Evolutionary conservation across 306 rosid genomes (phyloP).

Genomic region (Sophora flavescens): DNA sequence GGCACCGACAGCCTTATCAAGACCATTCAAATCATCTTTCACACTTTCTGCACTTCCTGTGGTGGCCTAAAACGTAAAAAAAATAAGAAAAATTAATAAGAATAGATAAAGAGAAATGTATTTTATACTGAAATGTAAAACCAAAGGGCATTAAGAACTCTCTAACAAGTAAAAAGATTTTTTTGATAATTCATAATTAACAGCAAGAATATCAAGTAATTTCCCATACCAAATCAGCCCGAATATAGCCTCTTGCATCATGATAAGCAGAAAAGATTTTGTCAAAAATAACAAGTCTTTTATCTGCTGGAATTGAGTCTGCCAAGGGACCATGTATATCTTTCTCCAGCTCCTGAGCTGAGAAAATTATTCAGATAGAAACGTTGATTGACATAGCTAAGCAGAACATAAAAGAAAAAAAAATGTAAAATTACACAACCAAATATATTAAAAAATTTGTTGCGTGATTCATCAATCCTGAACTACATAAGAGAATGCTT

Average conservation of each 20-base stretch:
- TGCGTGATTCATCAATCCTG: conserved; percentile 13
- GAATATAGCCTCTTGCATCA: conserved; percentile 93
- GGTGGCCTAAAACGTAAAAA: conserved; percentile 66
- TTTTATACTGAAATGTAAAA: conserved; percentile 22
- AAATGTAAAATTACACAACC: conserved; percentile 31
- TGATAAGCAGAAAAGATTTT: conserved; percentile 90
- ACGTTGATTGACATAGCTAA: conserved; percentile 38
- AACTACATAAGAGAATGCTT: conserved; percentile 10
- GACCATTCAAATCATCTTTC: conserved; percentile 95
- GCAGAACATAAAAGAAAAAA: not conserved
- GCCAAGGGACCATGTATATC: conserved; percentile 75
- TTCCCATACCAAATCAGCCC: conserved; percentile 88
- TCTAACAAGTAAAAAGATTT: not conserved
- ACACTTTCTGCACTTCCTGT: conserved; percentile 88
- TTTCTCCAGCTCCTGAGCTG: conserved; percentile 99
- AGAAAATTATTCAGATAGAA: conserved; percentile 52
- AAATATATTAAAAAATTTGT: not conserved
- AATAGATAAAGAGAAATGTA: conserved; percentile 18
- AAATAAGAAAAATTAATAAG: conserved; percentile 12
- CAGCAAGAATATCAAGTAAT: conserved; percentile 38
- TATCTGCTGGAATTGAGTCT: conserved; percentile 82
- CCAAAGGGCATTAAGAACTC: not conserved
- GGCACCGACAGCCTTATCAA: conserved; percentile 96
- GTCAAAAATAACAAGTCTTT: conserved; percentile 81
- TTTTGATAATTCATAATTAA: conserved; percentile 26